Evolutionary conservation across 2,329 filamentous ascomycete species (phyloP).

Genomic region (Penicillium sp.): DNA sequence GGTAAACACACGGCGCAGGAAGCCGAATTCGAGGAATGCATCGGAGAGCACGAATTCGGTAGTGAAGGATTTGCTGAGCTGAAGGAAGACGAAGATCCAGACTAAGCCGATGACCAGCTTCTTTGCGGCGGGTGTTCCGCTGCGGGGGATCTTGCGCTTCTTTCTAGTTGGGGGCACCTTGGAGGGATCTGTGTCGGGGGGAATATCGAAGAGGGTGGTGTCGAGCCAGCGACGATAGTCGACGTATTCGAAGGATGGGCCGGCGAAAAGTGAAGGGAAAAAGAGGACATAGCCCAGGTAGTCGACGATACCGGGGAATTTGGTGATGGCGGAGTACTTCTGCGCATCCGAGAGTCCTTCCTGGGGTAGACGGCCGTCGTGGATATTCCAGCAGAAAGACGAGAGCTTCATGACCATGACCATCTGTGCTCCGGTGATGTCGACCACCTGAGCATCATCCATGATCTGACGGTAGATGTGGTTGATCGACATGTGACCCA

Average conservation of each 20-base stretch:
- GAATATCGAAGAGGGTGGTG: slow-evolving; percentile 90
- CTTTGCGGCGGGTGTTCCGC: slow-evolving; percentile 78
- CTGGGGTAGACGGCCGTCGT: slow-evolving; percentile 81
- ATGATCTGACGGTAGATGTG: slow-evolving; percentile 81
- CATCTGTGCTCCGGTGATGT: slow-evolving; percentile 97
- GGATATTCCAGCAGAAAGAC: slow-evolving; percentile 97
- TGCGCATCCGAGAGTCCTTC: slow-evolving; percentile 84
- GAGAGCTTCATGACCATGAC: slow-evolving; percentile 97
- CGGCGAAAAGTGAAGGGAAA: slow-evolving; percentile 87
- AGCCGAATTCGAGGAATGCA: slow-evolving; percentile 67
- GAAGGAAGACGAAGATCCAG: slow-evolving; percentile 81
- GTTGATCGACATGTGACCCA: slow-evolving; percentile 92
- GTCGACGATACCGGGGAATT: slow-evolving; percentile 77
- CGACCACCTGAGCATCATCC: slow-evolving; percentile 68
- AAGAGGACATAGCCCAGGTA: slow-evolving; percentile 92
- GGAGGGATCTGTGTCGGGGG: slow-evolving; percentile 76
- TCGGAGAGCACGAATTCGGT: slow-evolving; percentile 67
- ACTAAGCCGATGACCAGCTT: slow-evolving; percentile 74
- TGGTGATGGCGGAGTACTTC: slow-evolving; percentile 74
- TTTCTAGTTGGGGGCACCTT: slow-evolving; percentile 86
- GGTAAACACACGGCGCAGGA: slow-evolving; percentile 74
- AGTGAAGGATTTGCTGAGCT: slow-evolving; percentile 70
- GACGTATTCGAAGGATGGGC: slow-evolving; percentile 91
- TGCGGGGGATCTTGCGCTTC: slow-evolving; percentile 90
- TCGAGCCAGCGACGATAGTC: slow-evolving; percentile 94